Percentiles rank a stretch among this genome's conserved stretches.
Evolutionary conservation across 2,329 filamentous ascomycete species (phyloP).

Genomic region (Exophiala mesophila): DNA sequence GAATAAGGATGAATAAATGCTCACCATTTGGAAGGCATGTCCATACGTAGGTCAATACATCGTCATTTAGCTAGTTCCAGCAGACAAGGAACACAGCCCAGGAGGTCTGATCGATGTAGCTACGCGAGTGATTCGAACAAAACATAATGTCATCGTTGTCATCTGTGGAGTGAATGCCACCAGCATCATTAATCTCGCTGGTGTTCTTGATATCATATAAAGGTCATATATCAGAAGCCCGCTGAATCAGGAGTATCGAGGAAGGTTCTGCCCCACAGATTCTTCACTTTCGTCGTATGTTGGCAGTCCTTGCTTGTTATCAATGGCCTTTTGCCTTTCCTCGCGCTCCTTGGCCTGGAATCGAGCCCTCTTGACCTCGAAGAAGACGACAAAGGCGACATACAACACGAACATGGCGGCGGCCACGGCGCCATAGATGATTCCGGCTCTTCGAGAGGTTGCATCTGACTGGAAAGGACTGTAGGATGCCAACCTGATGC

Average conservation of each 20-base stretch:
- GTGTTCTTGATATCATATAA: too few species aligned
- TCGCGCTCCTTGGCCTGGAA: slow-evolving; percentile 6
- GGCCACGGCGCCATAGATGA: slow-evolving; percentile 49
- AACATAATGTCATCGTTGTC: too few species aligned
- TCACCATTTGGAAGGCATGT: too few species aligned
- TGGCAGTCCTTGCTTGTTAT: slow-evolving; percentile 13
- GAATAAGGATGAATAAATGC: too few species aligned
- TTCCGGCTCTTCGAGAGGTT: slow-evolving; percentile 33
- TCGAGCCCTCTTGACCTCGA: slow-evolving; percentile 19
- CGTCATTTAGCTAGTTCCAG: too few species aligned
- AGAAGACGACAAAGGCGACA: slow-evolving; percentile 27
- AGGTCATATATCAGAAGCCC: too few species aligned
- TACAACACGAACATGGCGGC: slow-evolving; percentile 45
- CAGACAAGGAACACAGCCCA: too few species aligned
- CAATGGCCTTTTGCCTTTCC: slow-evolving; percentile 8
- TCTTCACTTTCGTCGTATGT: slow-evolving; percentile 23
- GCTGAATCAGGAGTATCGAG: background rate
- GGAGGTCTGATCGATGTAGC: too few species aligned
- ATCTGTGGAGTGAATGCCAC: too few species aligned
- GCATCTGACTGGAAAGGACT: slow-evolving; percentile 30
- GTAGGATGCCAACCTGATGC: slow-evolving; percentile 44
- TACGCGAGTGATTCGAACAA: too few species aligned
- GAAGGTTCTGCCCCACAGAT: slow-evolving; percentile 7
- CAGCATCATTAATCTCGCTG: too few species aligned
- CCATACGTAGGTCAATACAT: too few species aligned